Percentiles rank a stretch among this genome's conserved stretches.
Evolutionary conservation across 768 basidiomycete species (phyloP).

Genomic region (Leccinum imitatum): DNA sequence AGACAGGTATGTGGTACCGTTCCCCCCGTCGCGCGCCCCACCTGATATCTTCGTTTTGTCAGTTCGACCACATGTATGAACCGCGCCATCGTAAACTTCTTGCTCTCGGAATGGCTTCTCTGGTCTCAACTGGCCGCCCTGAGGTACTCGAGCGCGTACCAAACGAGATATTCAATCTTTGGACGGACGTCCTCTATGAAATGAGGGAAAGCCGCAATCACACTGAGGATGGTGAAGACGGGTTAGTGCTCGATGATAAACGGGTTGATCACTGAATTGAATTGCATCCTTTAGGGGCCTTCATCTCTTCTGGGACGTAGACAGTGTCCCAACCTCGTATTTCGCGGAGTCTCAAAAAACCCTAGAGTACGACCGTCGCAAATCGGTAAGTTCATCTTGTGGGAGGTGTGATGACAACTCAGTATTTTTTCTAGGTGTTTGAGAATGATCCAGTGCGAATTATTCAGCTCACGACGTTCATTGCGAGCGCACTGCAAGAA

Average conservation of each 20-base stretch:
- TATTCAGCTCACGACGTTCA: slow-evolving; percentile 57
- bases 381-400: slow-evolving; percentile 47
- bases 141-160: slow-evolving; percentile 72
- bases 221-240: slow-evolving; percentile 36
- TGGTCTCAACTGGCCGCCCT: slow-evolving; percentile 71
- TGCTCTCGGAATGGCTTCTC: slow-evolving; percentile 76
- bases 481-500: slow-evolving; percentile 58
- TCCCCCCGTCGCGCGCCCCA: neutral
- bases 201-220: slow-evolving; percentile 65
- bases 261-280: neutral
- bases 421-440: slow-evolving; percentile 50
- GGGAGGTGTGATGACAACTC: slow-evolving; percentile 6
- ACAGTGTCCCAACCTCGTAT: slow-evolving; percentile 55
- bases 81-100: slow-evolving; percentile 79
- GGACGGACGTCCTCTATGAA: slow-evolving; percentile 88
- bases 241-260: slow-evolving; percentile 22
- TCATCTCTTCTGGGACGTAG: slow-evolving; percentile 68
- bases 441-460: slow-evolving; percentile 73
- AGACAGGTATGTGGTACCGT: slow-evolving; percentile 53
- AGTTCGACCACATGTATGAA: slow-evolving; percentile 94
- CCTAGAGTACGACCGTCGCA: slow-evolving; percentile 73
- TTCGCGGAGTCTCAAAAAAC: slow-evolving; percentile 69
- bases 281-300: slow-evolving; percentile 33
- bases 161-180: slow-evolving; percentile 79
- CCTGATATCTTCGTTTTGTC: slow-evolving; percentile 3